phyloP scores from a whole-genome alignment of 78 protist genomes.

The Andalucia godoyi region DNA sequence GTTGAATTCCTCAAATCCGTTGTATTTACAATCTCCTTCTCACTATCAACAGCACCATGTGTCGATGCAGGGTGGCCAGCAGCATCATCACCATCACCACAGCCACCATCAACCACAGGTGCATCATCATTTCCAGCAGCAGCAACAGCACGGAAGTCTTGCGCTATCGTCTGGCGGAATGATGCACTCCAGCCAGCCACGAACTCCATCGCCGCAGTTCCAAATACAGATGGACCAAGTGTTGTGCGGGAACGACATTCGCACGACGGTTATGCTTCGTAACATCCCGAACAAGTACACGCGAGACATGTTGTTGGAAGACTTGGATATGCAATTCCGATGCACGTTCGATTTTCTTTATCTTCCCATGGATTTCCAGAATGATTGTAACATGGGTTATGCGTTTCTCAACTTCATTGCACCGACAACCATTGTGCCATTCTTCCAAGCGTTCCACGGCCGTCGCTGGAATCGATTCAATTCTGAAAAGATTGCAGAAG shows the following conservation, averaged over 20 bases:
- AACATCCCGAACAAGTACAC: conserved; percentile 76
- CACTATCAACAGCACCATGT: neutral
- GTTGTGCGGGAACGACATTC: conserved; percentile 22
- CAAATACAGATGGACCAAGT: conserved; percentile 10
- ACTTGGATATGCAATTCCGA: conserved; percentile 37
- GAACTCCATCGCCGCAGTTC: too few species aligned
- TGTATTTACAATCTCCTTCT: neutral
- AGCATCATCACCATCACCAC: neutral
- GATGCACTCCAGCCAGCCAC: too few species aligned
- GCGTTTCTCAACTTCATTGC: conserved; percentile 65
- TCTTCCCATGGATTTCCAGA: conserved; percentile 72
- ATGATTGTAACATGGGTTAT: conserved; percentile 64
- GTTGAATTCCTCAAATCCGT: neutral
- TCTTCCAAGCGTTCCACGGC: conserved; percentile 31
- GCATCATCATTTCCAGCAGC: neutral
- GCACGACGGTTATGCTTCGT: conserved; percentile 70
- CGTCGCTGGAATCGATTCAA: conserved; percentile 62
- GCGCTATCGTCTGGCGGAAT: too few species aligned
- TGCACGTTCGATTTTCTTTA: conserved; percentile 71
- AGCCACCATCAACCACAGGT: neutral
- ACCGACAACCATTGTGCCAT: conserved; percentile 14
- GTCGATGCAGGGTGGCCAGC: neutral
- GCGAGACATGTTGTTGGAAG: conserved; percentile 25
- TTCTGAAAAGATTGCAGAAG: conserved; percentile 54
- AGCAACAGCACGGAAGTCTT: too few species aligned